Evolutionary conservation across 176 grass and related monocot genomes (phyloP).

Genomic region (Stipa capillata): DNA sequence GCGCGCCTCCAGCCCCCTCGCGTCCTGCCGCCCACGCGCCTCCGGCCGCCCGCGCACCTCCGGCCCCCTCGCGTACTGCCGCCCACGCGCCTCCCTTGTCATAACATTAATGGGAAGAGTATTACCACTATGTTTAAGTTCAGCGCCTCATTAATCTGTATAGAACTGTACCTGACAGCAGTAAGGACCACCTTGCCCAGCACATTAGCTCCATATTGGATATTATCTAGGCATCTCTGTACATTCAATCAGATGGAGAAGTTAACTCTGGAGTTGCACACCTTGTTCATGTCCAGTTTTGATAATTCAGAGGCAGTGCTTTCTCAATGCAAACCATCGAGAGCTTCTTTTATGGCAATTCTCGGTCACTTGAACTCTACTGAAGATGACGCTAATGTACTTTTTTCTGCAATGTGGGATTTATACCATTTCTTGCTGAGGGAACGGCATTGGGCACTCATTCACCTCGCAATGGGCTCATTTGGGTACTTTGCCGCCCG

Average conservation of each 20-base stretch:
- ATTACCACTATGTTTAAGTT: slow-evolving; percentile 53
- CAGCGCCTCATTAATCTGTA: slow-evolving; percentile 52
- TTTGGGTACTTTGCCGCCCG: slow-evolving; percentile 83
- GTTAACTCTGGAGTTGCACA: slow-evolving; percentile 53
- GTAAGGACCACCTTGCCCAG: slow-evolving; percentile 42
- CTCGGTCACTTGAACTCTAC: slow-evolving; percentile 59
- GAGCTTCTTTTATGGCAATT: slow-evolving; percentile 73
- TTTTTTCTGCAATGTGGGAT: slow-evolving; percentile 58
- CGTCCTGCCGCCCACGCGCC: too few relatives aligned
- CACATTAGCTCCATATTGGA: slow-evolving; percentile 57
- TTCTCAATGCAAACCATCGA: slow-evolving; percentile 58
- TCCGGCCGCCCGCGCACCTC: too few relatives aligned
- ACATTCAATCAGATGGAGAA: slow-evolving; percentile 52
- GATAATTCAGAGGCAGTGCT: slow-evolving; percentile 35
- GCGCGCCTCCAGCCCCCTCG: too few relatives aligned
- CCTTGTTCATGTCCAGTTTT: slow-evolving; percentile 33
- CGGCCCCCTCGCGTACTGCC: too few relatives aligned
- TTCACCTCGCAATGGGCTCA: slow-evolving; percentile 62
- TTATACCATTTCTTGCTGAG: slow-evolving; percentile 69
- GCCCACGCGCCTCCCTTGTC: too few relatives aligned
- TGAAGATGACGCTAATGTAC: slow-evolving; percentile 43
- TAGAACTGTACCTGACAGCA: slow-evolving; percentile 34
- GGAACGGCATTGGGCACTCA: slow-evolving; percentile 69
- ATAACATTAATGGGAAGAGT: slow-evolving; percentile 41
- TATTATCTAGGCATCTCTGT: slow-evolving; percentile 68